A percentile compares a stretch with the other conserved stretches of the same genome.
These are phyloP conservation scores for Xanthoconium purpureum DNA, from an alignment of 768 basidiomycete species.

Conservation along the genomic window DNA sequence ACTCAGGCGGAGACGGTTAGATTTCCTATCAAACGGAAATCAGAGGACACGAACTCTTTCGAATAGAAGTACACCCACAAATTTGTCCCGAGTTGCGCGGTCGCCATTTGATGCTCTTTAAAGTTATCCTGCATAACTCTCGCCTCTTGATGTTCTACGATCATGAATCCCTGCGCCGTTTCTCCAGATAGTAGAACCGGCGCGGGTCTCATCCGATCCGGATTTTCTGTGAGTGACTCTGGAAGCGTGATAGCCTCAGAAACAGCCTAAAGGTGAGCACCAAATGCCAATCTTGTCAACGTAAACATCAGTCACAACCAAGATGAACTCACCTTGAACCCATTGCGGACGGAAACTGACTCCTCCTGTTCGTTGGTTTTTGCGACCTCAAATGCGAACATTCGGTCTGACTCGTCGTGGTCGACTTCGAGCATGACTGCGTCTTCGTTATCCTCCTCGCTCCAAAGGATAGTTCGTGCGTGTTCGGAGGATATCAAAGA, in stretches of 20 bases:
- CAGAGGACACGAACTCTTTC: background rate
- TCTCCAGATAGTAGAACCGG: conserved; percentile 35
- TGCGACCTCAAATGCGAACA: conserved; percentile 52
- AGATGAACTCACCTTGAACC: conserved; percentile 41
- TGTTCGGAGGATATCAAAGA: conserved; percentile 52
- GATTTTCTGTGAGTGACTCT: conserved; percentile 4
- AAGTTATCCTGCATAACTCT: background rate
- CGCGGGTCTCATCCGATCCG: background rate
- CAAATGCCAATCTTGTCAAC: background rate
- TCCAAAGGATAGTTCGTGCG: conserved; percentile 44
- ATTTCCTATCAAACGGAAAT: conserved; percentile 8
- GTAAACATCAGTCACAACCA: background rate
- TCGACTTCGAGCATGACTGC: conserved; percentile 30
- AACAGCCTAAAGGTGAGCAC: background rate
- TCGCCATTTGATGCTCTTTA: background rate
- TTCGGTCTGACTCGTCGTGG: conserved; percentile 42
- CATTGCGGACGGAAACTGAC: conserved; percentile 39
- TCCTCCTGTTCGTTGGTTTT: conserved; percentile 58
- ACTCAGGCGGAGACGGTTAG: conserved; percentile 22
- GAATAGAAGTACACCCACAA: conserved; percentile 17
- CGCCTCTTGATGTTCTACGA: conserved; percentile 21
- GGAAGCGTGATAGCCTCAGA: conserved; percentile 13
- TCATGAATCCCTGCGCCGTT: conserved; percentile 40
- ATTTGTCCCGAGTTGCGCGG: conserved; percentile 10
- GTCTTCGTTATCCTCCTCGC: conserved; percentile 33